A percentile compares a stretch with the other conserved stretches of the same genome.
phyloP scores from a whole-genome alignment of 2,329 filamentous ascomycete genomes.

The Pseudopithomyces chartarum region DNA sequence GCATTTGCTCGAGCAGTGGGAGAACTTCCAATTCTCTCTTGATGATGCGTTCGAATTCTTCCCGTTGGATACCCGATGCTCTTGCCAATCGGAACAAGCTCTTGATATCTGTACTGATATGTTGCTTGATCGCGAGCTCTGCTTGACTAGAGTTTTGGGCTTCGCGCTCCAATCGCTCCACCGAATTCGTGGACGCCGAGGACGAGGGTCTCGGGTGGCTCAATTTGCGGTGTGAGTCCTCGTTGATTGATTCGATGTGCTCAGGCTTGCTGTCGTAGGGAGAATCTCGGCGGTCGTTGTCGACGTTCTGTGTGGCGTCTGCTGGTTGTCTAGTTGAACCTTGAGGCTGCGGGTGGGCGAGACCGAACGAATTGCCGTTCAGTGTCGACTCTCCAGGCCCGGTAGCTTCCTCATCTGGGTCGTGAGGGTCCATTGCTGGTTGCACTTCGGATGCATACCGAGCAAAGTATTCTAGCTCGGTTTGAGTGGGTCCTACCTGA shows the following conservation, averaged over 20 bases:
- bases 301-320: background rate
- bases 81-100: conserved; percentile 74
- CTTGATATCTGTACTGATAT: conserved; percentile 77
- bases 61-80: conserved; percentile 72
- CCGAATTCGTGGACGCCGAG: conserved; percentile 53
- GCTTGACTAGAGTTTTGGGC: conserved; percentile 64
- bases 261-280: conserved; percentile 23
- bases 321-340: conserved; percentile 27
- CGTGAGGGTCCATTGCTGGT: conserved; percentile 79
- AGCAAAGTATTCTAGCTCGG: conserved; percentile 75
- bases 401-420: conserved; percentile 71
- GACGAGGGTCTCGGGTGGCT: conserved; percentile 44
- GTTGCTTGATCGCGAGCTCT: conserved; percentile 77
- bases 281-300: conserved; percentile 15
- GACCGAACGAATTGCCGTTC: conserved; percentile 55
- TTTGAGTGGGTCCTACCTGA: conserved; percentile 41
- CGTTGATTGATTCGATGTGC: conserved; percentile 27
- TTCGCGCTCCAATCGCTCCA: conserved; percentile 63
- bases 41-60: conserved; percentile 76
- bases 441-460: conserved; percentile 77
- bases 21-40: conserved; percentile 73
- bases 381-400: conserved; percentile 57
- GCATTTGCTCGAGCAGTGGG: conserved; percentile 67
- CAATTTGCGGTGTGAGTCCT: conserved; percentile 27
- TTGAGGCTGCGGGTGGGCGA: background rate